A percentile compares a stretch with the other conserved stretches of the same genome.
phyloP scores from a whole-genome alignment of 306 rosid species.

The Sesbania bispinosa region DNA sequence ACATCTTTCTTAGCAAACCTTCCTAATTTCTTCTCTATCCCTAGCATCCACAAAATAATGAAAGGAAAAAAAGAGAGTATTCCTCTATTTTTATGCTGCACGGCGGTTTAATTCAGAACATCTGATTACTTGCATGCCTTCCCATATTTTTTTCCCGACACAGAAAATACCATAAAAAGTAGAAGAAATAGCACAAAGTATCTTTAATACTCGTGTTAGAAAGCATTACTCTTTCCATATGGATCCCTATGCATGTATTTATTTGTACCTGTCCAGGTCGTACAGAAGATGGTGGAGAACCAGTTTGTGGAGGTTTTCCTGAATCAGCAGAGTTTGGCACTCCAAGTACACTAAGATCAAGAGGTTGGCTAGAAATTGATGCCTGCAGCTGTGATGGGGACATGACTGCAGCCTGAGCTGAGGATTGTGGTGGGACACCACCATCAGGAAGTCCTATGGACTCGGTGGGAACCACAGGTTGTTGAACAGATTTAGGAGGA shows the following conservation, averaged over 20 bases:
- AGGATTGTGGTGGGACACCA: conserved; percentile 80
- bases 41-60: background rate
- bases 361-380: conserved; percentile 69
- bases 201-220: no score
- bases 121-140: conserved; percentile 5
- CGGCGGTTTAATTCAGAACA: conserved; percentile 5
- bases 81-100: background rate
- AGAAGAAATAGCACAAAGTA: no score
- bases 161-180: no score
- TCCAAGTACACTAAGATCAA: conserved; percentile 90
- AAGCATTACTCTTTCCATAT: no score
- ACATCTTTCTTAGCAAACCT: conserved; percentile 14
- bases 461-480: conserved; percentile 46
- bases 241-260: background rate
- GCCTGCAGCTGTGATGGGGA: conserved; percentile 48
- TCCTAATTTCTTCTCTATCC: background rate
- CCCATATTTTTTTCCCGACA: no score
- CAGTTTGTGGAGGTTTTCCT: conserved; percentile 51
- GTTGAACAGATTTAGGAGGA: conserved; percentile 71
- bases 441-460: conserved; percentile 90
- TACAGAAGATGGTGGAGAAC: conserved; percentile 66
- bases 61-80: background rate
- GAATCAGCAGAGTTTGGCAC: conserved; percentile 51
- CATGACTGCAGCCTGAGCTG: conserved; percentile 45
- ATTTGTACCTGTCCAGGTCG: conserved; percentile 92